A percentile compares a stretch with the other conserved stretches of the same genome.
These are phyloP conservation scores for Eutrema japonicum DNA, from an alignment of 345 rosid genomes.

Conservation along the genomic window DNA sequence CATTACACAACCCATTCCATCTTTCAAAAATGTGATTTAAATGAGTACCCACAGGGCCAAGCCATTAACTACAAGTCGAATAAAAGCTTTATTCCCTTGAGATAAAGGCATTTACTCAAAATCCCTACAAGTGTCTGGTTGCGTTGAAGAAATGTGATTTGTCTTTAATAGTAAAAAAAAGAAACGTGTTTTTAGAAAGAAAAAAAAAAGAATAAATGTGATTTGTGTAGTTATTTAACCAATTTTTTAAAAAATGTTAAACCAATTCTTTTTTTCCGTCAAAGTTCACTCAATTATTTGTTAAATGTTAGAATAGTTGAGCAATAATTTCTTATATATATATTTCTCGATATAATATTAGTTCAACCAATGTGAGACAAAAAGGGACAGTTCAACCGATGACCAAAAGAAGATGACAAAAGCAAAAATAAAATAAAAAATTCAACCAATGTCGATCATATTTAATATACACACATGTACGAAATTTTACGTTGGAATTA, in stretches of 20 bases:
- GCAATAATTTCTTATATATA: too few relatives aligned
- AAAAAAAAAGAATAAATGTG: not conserved
- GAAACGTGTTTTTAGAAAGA: too few relatives aligned
- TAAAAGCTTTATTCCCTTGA: constrained; percentile 1
- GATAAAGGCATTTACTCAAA: not conserved
- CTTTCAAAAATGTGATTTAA: not conserved
- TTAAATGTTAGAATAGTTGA: constrained; percentile 20
- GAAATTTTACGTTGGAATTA: not conserved
- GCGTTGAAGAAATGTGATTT: too few relatives aligned
- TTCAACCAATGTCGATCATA: constrained; percentile 13
- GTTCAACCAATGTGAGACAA: constrained; percentile 21
- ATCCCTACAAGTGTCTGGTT: too few relatives aligned
- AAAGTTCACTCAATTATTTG: not conserved
- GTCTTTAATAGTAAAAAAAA: too few relatives aligned
- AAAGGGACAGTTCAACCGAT: not conserved
- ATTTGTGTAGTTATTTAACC: not conserved
- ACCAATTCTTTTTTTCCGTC: not conserved
- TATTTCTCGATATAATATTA: not conserved
- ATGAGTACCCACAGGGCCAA: not conserved
- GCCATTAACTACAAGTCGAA: not conserved
- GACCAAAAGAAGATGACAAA: not conserved
- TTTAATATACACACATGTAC: not conserved
- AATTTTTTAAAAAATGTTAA: not conserved
- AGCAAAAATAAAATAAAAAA: not conserved
- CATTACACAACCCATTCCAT: not conserved